Percentiles rank a stretch among this genome's conserved stretches.
phyloP scores from a whole-genome alignment of 257 asterid species.

The Prunella vulgaris region DNA sequence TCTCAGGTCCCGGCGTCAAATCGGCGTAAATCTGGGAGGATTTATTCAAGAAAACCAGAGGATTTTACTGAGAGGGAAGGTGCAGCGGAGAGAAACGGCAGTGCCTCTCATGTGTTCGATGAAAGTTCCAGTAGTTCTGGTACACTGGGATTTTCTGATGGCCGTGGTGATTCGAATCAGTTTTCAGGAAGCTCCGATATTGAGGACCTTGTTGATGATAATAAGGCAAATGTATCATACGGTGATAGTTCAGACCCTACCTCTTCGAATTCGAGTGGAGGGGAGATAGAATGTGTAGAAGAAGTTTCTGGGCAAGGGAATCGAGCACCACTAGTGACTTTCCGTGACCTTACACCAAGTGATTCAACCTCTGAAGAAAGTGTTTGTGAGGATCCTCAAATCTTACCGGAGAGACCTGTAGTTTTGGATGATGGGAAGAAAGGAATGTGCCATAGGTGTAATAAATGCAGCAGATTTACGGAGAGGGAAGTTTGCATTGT shows the following conservation, averaged over 20 bases:
- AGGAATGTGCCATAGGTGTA: conserved; percentile 63
- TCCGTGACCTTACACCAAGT: conserved; percentile 33
- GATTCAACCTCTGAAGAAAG: conserved; percentile 32
- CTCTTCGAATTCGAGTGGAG: conserved; percentile 22
- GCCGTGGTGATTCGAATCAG: conserved; percentile 29
- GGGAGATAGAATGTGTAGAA: conserved; percentile 23
- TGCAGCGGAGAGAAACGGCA: too few species aligned
- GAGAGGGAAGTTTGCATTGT: conserved; percentile 75
- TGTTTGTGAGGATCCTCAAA: conserved; percentile 24
- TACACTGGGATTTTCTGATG: conserved; percentile 60
- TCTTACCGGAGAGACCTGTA: conserved; percentile 32
- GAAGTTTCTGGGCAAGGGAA: conserved; percentile 31
- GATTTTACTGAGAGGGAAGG: conserved; percentile 9
- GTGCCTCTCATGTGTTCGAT: conserved; percentile 25
- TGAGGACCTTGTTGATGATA: conserved; percentile 40
- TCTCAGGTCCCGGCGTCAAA: conserved; percentile 35
- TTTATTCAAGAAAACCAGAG: conserved; percentile 16
- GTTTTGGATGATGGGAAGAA: conserved; percentile 43
- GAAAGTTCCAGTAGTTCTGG: conserved; percentile 67
- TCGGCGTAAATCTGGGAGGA: conserved; percentile 8
- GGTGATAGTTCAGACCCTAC: too few species aligned
- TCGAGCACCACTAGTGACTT: conserved; percentile 42
- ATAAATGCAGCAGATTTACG: conserved; percentile 42
- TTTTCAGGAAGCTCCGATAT: conserved; percentile 56
- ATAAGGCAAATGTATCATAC: conserved; percentile 28